Percentiles rank a stretch among this genome's conserved stretches.
These are phyloP conservation scores for Chloropicon primus DNA, from an alignment of 139 green algal genomes.

Conservation along the genomic window DNA sequence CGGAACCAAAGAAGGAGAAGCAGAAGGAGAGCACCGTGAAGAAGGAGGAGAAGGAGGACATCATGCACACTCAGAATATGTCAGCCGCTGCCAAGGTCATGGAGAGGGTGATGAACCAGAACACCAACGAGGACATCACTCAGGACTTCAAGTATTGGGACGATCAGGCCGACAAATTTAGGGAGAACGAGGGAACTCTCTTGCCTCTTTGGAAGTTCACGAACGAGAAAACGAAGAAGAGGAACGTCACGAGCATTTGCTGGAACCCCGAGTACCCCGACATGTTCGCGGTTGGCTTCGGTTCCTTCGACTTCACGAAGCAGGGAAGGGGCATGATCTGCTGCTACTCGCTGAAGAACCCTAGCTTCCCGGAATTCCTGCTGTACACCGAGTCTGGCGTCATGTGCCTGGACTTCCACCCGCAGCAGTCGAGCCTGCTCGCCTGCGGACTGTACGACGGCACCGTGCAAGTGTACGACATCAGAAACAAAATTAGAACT, in stretches of 20 bases:
- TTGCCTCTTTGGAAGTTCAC: slow-evolving; percentile 85
- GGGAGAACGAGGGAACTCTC: slow-evolving; percentile 56
- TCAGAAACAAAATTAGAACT: slow-evolving; percentile 23
- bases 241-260: slow-evolving; percentile 57
- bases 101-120: slow-evolving; percentile 84
- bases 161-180: slow-evolving; percentile 52
- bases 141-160: slow-evolving; percentile 97
- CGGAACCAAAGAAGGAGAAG: neutral
- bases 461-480: slow-evolving; percentile 58
- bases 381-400: slow-evolving; percentile 62
- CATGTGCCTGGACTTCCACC: slow-evolving; percentile 80
- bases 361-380: slow-evolving; percentile 56
- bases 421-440: slow-evolving; percentile 62
- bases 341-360: slow-evolving; percentile 78
- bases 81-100: slow-evolving; percentile 38
- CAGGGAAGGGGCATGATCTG: slow-evolving; percentile 47
- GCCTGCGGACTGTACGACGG: slow-evolving; percentile 79
- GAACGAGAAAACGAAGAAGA: slow-evolving; percentile 11
- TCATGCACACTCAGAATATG: slow-evolving; percentile 22
- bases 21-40: neutral
- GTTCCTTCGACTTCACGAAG: slow-evolving; percentile 71
- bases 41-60: slow-evolving; percentile 9
- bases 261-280: slow-evolving; percentile 57
- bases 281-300: slow-evolving; percentile 78
- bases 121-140: slow-evolving; percentile 61